Evolutionary conservation across 2,329 filamentous ascomycete genomes (phyloP).

Genomic region (Cytospora paraplurivora): DNA sequence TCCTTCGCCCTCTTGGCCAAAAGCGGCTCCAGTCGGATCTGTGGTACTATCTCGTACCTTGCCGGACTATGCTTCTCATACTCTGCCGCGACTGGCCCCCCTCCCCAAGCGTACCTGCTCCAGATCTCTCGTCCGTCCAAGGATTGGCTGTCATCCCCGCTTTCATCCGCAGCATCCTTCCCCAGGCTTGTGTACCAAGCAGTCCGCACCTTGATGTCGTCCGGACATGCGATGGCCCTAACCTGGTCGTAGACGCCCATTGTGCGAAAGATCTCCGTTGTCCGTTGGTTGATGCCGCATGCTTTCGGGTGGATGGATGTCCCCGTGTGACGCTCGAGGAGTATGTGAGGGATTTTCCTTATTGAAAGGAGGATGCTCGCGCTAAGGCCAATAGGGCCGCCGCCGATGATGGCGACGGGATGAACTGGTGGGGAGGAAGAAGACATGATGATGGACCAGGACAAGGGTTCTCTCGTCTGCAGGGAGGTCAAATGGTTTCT

Average conservation of each 20-base stretch:
- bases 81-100: slow-evolving; percentile 34
- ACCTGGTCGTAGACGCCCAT: slow-evolving; percentile 19
- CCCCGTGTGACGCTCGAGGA: slow-evolving; percentile 29
- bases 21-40: slow-evolving; percentile 42
- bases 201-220: slow-evolving; percentile 29
- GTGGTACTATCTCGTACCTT: slow-evolving; percentile 37
- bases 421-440: neutral
- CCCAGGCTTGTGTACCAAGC: slow-evolving; percentile 40
- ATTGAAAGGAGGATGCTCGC: slow-evolving; percentile 27
- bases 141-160: neutral
- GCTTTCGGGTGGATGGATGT: slow-evolving; percentile 29
- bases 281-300: slow-evolving; percentile 22
- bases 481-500: neutral
- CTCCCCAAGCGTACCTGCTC: slow-evolving; percentile 37
- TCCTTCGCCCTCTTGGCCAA: slow-evolving; percentile 35
- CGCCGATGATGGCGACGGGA: slow-evolving; percentile 23
- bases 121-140: slow-evolving; percentile 35
- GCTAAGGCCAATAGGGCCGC: slow-evolving; percentile 27
- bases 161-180: slow-evolving; percentile 6
- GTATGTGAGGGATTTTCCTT: slow-evolving; percentile 26
- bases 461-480: neutral
- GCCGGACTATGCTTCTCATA: slow-evolving; percentile 31
- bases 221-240: slow-evolving; percentile 12
- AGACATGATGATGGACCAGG: neutral
- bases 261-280: slow-evolving; percentile 16